Evolutionary conservation across 805 yeast species (phyloP), one percentile per base, ranked within the genome.

Genomic region (Yarrowia osloensis): DNA sequence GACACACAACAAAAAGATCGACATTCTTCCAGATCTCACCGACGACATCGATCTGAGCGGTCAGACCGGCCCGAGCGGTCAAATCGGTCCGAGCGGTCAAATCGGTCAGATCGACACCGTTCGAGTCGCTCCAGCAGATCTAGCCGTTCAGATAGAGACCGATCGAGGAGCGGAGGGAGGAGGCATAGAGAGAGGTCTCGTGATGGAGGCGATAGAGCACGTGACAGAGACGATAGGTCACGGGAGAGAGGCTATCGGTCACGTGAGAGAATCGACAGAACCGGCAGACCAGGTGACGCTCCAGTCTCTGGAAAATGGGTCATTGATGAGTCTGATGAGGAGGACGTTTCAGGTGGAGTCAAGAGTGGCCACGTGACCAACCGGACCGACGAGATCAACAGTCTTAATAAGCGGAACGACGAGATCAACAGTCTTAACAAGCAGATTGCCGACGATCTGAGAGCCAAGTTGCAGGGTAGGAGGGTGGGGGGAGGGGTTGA

Each of bases 241-340:
- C 12, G 31, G 21, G 54, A 46, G 9, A n/a, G n/a, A n/a, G n/a
- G n/a, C n/a, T n/a, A n/a, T n/a, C 15, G 54, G 24, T 47, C 54
- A 29, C 54, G 54, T 47, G 54, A 47, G 2, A 11, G 35, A n/a
- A 6, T 19, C n/a, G n/a, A n/a, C n/a, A n/a, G n/a, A n/a, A n/a
- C n/a, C n/a, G n/a, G n/a, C n/a, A n/a, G n/a, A n/a, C n/a, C n/a
- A n/a, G n/a, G n/a, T n/a, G n/a, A n/a, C n/a, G n/a, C n/a, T n/a
- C n/a, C n/a, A n/a, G n/a, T n/a, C n/a, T n/a, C n/a, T 26, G 63
- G 63, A 12, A n/a, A 57, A n/a, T 57, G 63, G 63, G 63, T 57
- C 21, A 28, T 57, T 28, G 49, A 37, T 15, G 63, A 40, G 9
- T 57, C 63, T 7, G 49, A 39, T 28, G 40, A 22, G 19, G 63